Evolutionary conservation across 1,284 basidiomycete species (phyloP).

Genomic region (Meripilus lineatus): DNA sequence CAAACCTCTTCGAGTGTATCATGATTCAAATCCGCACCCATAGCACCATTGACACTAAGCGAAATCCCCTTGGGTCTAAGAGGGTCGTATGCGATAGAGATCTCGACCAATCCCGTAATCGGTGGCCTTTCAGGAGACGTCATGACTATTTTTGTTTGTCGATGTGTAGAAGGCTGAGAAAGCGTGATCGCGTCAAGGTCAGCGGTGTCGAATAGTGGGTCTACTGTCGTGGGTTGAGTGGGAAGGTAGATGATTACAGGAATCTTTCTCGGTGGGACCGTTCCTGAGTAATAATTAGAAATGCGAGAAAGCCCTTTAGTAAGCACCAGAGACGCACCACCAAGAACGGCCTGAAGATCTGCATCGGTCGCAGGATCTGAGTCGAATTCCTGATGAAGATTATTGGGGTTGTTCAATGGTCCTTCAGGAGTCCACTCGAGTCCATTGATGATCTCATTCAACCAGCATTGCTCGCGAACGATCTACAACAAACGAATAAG

Average conservation of each 20-base stretch:
- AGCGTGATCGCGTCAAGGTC: slow-evolving; percentile 33
- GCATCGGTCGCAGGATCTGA: slow-evolving; percentile 48
- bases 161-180: slow-evolving; percentile 23
- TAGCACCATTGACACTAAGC: slow-evolving; percentile 50
- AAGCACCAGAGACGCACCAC: slow-evolving; percentile 34
- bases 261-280: slow-evolving; percentile 46
- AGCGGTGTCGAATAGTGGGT: slow-evolving; percentile 39
- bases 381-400: slow-evolving; percentile 12
- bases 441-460: slow-evolving; percentile 58
- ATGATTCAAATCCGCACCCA: slow-evolving; percentile 47
- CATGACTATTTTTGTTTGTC: slow-evolving; percentile 40
- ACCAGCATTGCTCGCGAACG: slow-evolving; percentile 74
- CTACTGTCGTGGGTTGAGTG: slow-evolving; percentile 24
- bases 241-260: slow-evolving; percentile 58
- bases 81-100: slow-evolving; percentile 49
- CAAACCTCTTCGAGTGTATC: slow-evolving; percentile 48
- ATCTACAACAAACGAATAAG: slow-evolving; percentile 36
- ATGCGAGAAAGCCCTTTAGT: too few species aligned
- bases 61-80: slow-evolving; percentile 43
- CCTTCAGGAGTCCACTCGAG: slow-evolving; percentile 58
- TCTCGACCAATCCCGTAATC: slow-evolving; percentile 54
- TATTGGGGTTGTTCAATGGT: too few species aligned
- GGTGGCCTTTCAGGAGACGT: slow-evolving; percentile 55
- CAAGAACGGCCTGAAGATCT: slow-evolving; percentile 51
- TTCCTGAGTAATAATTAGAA: slow-evolving; percentile 37